phyloP scores from a whole-genome alignment of 495 filamentous ascomycete species.

The Polyplosphaeria fusca region DNA sequence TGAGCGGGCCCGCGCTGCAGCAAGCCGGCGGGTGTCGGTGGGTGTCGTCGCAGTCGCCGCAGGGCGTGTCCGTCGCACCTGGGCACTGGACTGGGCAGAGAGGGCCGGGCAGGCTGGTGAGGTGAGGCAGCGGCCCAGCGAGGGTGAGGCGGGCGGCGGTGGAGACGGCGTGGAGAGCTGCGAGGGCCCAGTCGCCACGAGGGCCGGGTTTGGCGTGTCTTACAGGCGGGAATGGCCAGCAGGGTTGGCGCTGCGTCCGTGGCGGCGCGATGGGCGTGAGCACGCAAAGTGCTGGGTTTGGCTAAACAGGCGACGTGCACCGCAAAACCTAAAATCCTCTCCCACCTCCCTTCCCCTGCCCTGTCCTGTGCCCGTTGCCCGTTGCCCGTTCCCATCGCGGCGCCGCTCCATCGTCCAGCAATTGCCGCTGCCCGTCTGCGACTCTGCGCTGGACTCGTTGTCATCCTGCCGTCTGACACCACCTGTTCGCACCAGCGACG shows the following conservation, averaged over 20 bases:
- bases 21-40: not conserved
- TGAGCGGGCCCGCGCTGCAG: not conserved
- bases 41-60: not conserved
- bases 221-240: slow-evolving; percentile 4
- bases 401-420: not conserved
- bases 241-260: slow-evolving; percentile 8
- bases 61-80: too few species aligned
- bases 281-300: slow-evolving; percentile 17
- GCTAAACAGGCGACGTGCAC: slow-evolving; percentile 13
- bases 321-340: slow-evolving; percentile 20
- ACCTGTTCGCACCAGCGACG: not conserved
- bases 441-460: too few species aligned
- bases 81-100: too few species aligned
- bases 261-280: slow-evolving; percentile 4
- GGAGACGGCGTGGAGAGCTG: slow-evolving; percentile 5
- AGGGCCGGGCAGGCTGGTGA: not conserved
- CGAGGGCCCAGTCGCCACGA: slow-evolving; percentile 1
- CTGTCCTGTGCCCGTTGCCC: not conserved
- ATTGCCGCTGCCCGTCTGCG: too few species aligned
- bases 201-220: slow-evolving; percentile 6
- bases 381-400: not conserved
- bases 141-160: not conserved
- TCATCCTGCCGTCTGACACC: not conserved
- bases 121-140: too few species aligned
- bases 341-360: not conserved